Conservation (phyloP, 805 yeast genomes). For the Candida gorgasii region DNA sequence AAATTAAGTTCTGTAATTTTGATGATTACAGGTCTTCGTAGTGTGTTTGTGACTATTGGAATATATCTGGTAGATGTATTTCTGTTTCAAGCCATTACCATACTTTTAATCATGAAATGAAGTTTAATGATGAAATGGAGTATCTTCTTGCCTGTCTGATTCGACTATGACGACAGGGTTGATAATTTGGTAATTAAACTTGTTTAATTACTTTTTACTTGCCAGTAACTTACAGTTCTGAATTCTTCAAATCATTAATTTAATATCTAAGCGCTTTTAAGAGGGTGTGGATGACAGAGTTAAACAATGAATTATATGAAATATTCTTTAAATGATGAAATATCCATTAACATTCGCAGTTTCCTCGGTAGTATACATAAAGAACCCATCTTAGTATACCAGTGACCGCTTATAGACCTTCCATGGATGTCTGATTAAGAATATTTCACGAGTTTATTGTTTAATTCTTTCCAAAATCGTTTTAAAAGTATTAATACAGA, state of each 20-base stretch:
- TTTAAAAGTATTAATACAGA: too few species aligned
- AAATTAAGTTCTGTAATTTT: neutral
- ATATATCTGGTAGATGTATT: too few species aligned
- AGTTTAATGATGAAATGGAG: slow-evolving; percentile 46
- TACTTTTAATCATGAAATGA: neutral
- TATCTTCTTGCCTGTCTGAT: slow-evolving; percentile 88
- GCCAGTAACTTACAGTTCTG: slow-evolving; percentile 81
- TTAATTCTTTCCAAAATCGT: neutral
- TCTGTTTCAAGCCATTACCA: neutral
- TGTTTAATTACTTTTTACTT: slow-evolving; percentile 67
- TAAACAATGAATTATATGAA: slow-evolving; percentile 1
- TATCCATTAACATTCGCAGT: slow-evolving; percentile 87
- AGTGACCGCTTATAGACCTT: slow-evolving; percentile 86
- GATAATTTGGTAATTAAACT: slow-evolving; percentile 46
- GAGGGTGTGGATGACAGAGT: neutral
- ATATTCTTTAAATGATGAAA: slow-evolving; percentile 61
- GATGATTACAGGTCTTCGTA: neutral
- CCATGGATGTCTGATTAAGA: slow-evolving; percentile 86
- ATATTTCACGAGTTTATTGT: neutral
- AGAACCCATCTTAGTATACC: slow-evolving; percentile 82
- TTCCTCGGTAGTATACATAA: slow-evolving; percentile 89
- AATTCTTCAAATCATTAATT: slow-evolving; percentile 31
- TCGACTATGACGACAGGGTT: slow-evolving; percentile 93
- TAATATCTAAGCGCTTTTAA: slow-evolving; percentile 28
- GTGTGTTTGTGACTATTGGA: neutral